Evolutionary conservation across 306 rosid species (phyloP), one percentile per base, ranked within the genome.

Genomic region (Begonia peltatifolia): DNA sequence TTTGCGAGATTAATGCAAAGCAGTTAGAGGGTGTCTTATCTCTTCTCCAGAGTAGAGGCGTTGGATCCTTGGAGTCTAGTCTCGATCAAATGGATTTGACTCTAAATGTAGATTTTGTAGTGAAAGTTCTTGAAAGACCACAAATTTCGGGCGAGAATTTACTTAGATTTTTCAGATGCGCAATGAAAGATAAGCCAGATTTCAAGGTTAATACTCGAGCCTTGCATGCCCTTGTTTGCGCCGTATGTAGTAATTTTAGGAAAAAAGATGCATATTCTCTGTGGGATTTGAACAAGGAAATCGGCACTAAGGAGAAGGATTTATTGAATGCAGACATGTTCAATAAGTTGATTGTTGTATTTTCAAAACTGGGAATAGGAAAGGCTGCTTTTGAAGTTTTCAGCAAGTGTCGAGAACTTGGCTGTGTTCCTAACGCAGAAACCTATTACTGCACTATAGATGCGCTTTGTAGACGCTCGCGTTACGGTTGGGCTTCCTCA

Each of bases 311-410:
- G 56, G 75, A 79, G 62, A 55, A 18, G 11, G 71, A 22, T 23
- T 42, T 66, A 11, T 2, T 76, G 65, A 76, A 55, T 61, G 71
- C 53, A 10, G 59, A 51, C 36, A 70, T 68, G 66, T 78, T 82
- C 11, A 84, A 84, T 54, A 65, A 68, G 18, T 41, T 84, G 61
- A 68, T 84, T 48, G 57, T 42, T 47, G 59, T 71, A 1, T 64
- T 84, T 13, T 76, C 95, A 0, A 80, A 69, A 58, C 59, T 84
- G 73, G 81, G 89, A 8, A 76, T 79, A 68, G 97, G 83, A 44
- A 84, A 72, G 49, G 81, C 81, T 62, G 87, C 84, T 6, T 50
- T 80, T 18, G 90, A 72, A 62, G 89, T 61, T 11, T 75, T 84
- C 35, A 67, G 80, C 35, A 70, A 54, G 51, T 78, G 80, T 43